Conservation (phyloP, 805 yeast genomes). For the Candida coquimbonensis region DNA sequence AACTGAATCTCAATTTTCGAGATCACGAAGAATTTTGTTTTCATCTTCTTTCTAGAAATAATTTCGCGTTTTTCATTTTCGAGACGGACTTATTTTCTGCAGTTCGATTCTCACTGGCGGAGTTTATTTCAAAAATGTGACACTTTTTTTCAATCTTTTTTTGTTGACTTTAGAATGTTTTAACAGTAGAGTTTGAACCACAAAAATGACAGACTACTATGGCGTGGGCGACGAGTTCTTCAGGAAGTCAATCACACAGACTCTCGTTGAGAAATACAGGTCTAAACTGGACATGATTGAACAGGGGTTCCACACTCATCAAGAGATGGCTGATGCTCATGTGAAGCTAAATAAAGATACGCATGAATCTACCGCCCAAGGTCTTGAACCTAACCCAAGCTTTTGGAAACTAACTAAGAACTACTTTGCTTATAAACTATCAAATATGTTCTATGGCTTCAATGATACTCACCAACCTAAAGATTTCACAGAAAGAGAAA, state of each 20-base stretch:
- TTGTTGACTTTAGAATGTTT: too few species aligned
- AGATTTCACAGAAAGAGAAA: conserved; percentile 26
- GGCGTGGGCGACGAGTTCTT: conserved; percentile 5
- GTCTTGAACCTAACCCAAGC: background rate
- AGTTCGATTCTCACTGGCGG: background rate
- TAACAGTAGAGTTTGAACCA: background rate
- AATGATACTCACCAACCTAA: conserved; percentile 5
- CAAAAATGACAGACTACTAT: conserved; percentile 10
- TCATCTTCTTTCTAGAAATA: too few species aligned
- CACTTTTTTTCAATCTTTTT: too few species aligned
- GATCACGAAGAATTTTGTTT: too few species aligned
- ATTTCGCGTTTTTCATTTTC: too few species aligned
- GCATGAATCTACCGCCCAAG: background rate
- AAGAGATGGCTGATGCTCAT: background rate
- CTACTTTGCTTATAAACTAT: conserved; percentile 1
- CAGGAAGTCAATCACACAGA: conserved; percentile 14
- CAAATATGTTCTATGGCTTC: conserved; percentile 1
- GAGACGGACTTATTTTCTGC: background rate
- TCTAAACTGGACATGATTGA: conserved; percentile 7
- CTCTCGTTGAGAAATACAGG: conserved; percentile 11
- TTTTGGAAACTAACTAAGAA: conserved; percentile 7
- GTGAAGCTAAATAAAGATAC: background rate
- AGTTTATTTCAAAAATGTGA: background rate
- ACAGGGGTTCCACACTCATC: conserved; percentile 5
- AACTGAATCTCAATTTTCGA: too few species aligned